phyloP scores from a whole-genome alignment of 2,329 filamentous ascomycete genomes.

The Aspergillus brunneoviolaceus region DNA sequence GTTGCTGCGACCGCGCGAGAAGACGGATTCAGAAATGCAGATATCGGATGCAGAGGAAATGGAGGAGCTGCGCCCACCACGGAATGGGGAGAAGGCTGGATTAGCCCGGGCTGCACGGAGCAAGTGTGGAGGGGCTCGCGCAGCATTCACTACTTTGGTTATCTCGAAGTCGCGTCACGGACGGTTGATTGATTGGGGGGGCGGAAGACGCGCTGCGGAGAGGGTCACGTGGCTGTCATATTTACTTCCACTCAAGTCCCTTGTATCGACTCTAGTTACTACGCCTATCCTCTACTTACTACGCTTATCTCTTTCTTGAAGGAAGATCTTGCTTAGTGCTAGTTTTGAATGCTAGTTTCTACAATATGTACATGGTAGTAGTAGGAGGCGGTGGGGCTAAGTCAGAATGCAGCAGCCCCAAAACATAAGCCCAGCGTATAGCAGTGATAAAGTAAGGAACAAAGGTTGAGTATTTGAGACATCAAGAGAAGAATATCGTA shows the following conservation, averaged over 20 bases:
- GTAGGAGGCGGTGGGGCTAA: constrained; percentile 2
- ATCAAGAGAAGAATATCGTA: constrained; percentile 10
- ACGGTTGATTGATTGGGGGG: constrained; percentile 3
- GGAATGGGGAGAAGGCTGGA: constrained; percentile 2
- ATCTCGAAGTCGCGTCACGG: constrained; percentile 21
- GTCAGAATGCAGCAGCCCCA: not conserved
- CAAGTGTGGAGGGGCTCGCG: constrained; percentile 24
- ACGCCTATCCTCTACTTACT: no score
- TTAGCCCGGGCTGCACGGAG: constrained; percentile 8
- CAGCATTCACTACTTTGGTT: constrained; percentile 10
- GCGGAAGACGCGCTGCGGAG: constrained; percentile 25
- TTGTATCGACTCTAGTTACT: no score
- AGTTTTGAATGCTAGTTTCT: not conserved
- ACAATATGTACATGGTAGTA: constrained; percentile 7
- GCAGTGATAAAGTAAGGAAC: not conserved
- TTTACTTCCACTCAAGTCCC: not conserved
- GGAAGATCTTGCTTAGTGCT: not conserved
- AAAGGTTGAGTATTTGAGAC: constrained; percentile 14
- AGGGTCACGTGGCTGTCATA: constrained; percentile 25
- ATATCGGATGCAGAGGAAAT: not conserved
- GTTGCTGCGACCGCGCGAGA: constrained; percentile 24
- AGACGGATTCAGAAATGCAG: constrained; percentile 2
- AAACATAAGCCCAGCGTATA: not conserved
- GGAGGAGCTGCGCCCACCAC: not conserved
- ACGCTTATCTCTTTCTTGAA: no score